Conservation (phyloP, 2,329 filamentous ascomycete species). For the Elsinoe ampelina region DNA sequence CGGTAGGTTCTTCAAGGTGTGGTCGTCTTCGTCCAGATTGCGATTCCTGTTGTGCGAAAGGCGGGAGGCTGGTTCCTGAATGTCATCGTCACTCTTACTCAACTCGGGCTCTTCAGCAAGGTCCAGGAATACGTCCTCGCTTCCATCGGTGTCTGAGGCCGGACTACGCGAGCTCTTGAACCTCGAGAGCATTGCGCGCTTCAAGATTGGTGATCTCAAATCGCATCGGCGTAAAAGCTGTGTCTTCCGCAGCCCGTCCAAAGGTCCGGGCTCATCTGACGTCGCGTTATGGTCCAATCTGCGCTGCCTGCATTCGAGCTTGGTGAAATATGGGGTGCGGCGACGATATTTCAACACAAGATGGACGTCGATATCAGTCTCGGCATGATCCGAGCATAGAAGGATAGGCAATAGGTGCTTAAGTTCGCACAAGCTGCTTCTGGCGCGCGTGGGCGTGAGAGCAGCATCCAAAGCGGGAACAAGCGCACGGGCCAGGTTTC, state of each 20-base stretch:
- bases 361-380: not conserved
- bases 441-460: not conserved
- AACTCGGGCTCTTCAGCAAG: constrained; percentile 2
- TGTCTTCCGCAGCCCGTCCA: too few relatives aligned
- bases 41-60: not conserved
- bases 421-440: not conserved
- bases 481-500: constrained; percentile 8
- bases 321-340: too few relatives aligned
- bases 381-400: not conserved
- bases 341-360: too few relatives aligned
- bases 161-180: not conserved
- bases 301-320: too few relatives aligned
- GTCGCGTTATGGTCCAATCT: too few relatives aligned
- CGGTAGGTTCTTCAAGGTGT: constrained; percentile 5
- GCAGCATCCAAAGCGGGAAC: not conserved
- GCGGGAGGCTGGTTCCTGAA: constrained; percentile 6
- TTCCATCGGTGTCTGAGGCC: constrained; percentile 7
- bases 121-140: constrained; percentile 11
- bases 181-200: not conserved
- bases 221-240: not conserved
- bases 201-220: too few relatives aligned
- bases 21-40: not conserved
- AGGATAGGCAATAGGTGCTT: not conserved
- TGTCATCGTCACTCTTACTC: constrained; percentile 7
- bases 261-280: too few relatives aligned